A percentile compares a stretch with the other conserved stretches of the same genome.
Evolutionary conservation across 2,329 filamentous ascomycete genomes (phyloP).

Genomic region (Scolecobasidium constrictum): DNA sequence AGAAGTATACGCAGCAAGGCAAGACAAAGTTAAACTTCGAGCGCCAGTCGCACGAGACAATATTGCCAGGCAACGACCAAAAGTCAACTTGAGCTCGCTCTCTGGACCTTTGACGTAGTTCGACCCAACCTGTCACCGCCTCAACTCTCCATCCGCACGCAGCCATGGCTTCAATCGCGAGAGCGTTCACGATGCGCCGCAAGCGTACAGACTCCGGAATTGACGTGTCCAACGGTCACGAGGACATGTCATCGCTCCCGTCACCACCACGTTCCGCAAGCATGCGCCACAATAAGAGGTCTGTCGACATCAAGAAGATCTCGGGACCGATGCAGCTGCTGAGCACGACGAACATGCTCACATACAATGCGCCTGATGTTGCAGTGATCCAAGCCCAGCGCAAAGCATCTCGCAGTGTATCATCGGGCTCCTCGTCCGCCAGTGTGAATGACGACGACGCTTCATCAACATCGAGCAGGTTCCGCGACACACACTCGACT

Average conservation of each 20-base stretch:
- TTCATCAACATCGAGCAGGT: constrained; percentile 35
- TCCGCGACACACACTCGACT: constrained; percentile 33
- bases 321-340: constrained; percentile 78
- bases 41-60: constrained; percentile 21
- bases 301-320: constrained; percentile 59
- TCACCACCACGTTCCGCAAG: constrained; percentile 29
- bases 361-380: constrained; percentile 87
- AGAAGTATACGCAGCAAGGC: neutral
- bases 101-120: neutral
- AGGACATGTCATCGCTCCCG: constrained; percentile 19
- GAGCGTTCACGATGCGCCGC: constrained; percentile 60
- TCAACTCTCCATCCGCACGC: constrained; percentile 17
- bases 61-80: constrained; percentile 5
- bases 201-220: constrained; percentile 41
- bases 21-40: neutral
- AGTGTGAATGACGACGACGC: constrained; percentile 66
- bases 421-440: constrained; percentile 38
- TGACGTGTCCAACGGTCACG: constrained; percentile 17
- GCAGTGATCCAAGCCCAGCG: constrained; percentile 12
- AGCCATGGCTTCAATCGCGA: constrained; percentile 47
- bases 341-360: constrained; percentile 92
- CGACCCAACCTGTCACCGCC: constrained; percentile 2
- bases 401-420: constrained; percentile 30
- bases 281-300: constrained; percentile 31
- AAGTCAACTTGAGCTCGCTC: neutral